Evolutionary conservation across 345 rosid species (phyloP), one percentile per base, ranked within the genome.

Genomic region (Brassica nigra): DNA sequence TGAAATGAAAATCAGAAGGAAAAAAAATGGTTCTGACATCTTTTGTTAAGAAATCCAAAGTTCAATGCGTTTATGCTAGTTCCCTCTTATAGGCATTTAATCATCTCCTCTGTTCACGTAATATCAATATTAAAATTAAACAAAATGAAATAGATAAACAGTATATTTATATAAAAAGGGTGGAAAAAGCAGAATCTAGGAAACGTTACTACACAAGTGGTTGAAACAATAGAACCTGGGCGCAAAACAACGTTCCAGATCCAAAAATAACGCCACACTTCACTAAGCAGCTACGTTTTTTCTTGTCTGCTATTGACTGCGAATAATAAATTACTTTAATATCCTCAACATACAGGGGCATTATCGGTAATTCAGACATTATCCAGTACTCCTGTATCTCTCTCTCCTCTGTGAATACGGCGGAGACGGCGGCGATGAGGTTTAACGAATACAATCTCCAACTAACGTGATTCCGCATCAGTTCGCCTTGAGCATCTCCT

Each of bases 401-500:
- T 34, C 47, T 47, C 47, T 47, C 49, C 23, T 15, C 44, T 14
- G 62, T 6, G 59, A 18, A 71, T n/a, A 70, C 76, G 42, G 9
- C 76, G 70, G 55, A n/a, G 8, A 30, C 37, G 65, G 4, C 16
- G 70, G 14, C 39, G 31, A 30, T 6, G 74, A 61, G 61, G 55
- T 16, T 75, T 8, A 36, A 34, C 16, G 6, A 63, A 49, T 62
- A 18, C 74, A 31, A 59, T 20, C 58, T 31, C 58, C 52, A 20
- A 10, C 14, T 8, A 37, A 10, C 10, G 72, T 20, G 20, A 70
- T 18, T 30, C 29, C 5, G 2, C 4, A 2, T 75, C 58, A 76
- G 0, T 76, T 70, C 68, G 58, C 64, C 33, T 82, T 82, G 37
- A 78, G 82, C 79, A 73, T 78, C 79, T 82, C 80, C 66, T 82